A percentile compares a stretch with the other conserved stretches of the same genome.
phyloP scores from a whole-genome alignment of 768 basidiomycete species.

The Auricularia cornea region DNA sequence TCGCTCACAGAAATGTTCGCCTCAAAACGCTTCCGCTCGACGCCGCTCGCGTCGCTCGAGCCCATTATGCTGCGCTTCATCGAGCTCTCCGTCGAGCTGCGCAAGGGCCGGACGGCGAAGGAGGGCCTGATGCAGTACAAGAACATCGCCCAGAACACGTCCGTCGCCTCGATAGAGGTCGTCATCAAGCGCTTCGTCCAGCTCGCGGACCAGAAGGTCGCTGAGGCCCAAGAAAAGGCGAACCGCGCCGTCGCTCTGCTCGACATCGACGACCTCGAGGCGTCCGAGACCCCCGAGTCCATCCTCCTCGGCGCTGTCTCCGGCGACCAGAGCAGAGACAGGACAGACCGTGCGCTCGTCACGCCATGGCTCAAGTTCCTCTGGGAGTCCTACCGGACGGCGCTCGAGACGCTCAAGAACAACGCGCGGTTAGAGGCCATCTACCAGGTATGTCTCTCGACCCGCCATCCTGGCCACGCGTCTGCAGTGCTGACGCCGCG shows the following conservation, averaged over 20 bases:
- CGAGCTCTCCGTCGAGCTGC: constrained; percentile 91
- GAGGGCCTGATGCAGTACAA: constrained; percentile 97
- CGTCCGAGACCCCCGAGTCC: constrained; percentile 89
- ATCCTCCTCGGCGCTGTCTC: constrained; percentile 86
- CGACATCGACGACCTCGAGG: constrained; percentile 92
- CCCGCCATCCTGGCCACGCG: neutral
- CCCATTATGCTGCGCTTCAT: constrained; percentile 95
- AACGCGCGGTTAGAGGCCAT: constrained; percentile 87
- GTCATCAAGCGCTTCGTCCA: constrained; percentile 83
- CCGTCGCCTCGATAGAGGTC: constrained; percentile 82
- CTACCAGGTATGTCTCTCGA: constrained; percentile 55
- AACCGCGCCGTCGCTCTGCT: constrained; percentile 56
- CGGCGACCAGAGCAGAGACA: constrained; percentile 83
- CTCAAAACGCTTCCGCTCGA: constrained; percentile 89
- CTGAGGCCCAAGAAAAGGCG: constrained; percentile 80
- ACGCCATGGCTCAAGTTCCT: constrained; percentile 97
- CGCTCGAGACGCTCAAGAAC: constrained; percentile 91
- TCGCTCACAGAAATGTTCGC: constrained; percentile 88
- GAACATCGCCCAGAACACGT: constrained; percentile 92
- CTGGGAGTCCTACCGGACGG: constrained; percentile 98
- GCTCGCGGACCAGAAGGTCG: constrained; percentile 72
- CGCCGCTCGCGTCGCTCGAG: constrained; percentile 79
- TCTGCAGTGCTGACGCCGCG: neutral
- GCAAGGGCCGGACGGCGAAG: constrained; percentile 88
- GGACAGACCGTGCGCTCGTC: constrained; percentile 89